Evolutionary conservation across 345 rosid species (phyloP).

Genomic region (Melastoma malabathricum): DNA sequence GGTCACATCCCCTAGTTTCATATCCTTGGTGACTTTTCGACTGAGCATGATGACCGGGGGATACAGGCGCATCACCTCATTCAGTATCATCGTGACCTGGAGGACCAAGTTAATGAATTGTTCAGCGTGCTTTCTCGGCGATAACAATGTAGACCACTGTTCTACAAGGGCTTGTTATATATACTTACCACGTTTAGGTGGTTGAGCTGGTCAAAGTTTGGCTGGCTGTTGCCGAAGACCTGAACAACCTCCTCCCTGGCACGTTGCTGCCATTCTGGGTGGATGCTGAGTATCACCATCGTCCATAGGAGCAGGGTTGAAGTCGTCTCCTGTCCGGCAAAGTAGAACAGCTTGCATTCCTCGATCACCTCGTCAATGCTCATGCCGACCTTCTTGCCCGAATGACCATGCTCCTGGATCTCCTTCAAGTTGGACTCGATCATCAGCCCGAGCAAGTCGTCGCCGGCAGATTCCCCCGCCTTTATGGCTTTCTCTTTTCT

Average conservation of each 20-base stretch:
- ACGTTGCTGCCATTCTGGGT: conserved; percentile 45
- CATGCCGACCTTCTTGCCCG: conserved; percentile 11
- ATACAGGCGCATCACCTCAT: conserved; percentile 9
- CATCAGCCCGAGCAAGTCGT: conserved; percentile 32
- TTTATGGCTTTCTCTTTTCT: conserved; percentile 23
- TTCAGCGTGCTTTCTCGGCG: no score
- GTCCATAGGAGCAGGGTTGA: conserved; percentile 44
- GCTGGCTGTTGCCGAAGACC: conserved; percentile 26
- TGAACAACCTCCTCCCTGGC: conserved; percentile 47
- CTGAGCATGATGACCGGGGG: background rate
- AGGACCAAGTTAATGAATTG: no score
- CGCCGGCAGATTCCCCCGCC: conserved; percentile 11
- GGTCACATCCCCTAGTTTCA: conserved; percentile 5
- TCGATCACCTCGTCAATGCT: conserved; percentile 37
- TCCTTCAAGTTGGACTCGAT: conserved; percentile 31
- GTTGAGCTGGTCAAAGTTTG: conserved; percentile 14
- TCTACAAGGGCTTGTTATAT: background rate
- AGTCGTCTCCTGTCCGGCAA: conserved; percentile 59
- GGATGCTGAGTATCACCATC: conserved; percentile 29
- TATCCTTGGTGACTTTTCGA: background rate
- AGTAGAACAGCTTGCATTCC: conserved; percentile 53
- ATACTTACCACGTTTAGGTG: conserved; percentile 37
- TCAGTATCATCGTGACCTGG: conserved; percentile 13
- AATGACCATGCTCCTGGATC: conserved; percentile 12
- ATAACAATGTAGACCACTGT: no score